phyloP scores from a whole-genome alignment of 192 early-diverging fungal species.

The Backusella australiensis region DNA sequence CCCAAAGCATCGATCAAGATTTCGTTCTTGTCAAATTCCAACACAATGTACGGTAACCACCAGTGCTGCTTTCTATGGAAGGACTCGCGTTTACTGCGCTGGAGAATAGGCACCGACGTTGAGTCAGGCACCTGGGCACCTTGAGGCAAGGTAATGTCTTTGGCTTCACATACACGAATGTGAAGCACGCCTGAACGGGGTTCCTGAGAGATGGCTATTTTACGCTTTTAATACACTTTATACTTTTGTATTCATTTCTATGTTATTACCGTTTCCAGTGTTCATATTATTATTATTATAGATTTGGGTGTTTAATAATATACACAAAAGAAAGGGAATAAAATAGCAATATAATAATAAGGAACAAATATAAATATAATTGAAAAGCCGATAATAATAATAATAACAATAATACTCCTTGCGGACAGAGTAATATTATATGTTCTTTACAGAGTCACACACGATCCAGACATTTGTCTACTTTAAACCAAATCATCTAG shows the following conservation, averaged over 20 bases:
- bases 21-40: conserved; percentile 97
- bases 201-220: background rate
- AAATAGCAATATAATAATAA: no score
- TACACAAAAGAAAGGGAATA: no score
- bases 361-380: background rate
- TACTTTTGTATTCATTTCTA: no score
- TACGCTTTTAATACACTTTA: background rate
- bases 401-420: no score
- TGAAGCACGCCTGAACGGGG: conserved; percentile 56
- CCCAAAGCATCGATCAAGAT: conserved; percentile 78
- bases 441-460: no score
- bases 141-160: conserved; percentile 68
- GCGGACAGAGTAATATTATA: no score
- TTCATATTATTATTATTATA: no score
- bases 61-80: conserved; percentile 47
- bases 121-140: conserved; percentile 51
- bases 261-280: no score
- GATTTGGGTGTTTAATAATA: no score
- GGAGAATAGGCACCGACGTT: conserved; percentile 45
- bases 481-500: no score
- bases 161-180: conserved; percentile 80
- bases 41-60: conserved; percentile 86
- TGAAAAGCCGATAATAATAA: background rate
- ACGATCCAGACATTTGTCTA: no score
- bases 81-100: conserved; percentile 56